Conservation (phyloP, 768 basidiomycete species). For the Tubosaeta sp. region DNA sequence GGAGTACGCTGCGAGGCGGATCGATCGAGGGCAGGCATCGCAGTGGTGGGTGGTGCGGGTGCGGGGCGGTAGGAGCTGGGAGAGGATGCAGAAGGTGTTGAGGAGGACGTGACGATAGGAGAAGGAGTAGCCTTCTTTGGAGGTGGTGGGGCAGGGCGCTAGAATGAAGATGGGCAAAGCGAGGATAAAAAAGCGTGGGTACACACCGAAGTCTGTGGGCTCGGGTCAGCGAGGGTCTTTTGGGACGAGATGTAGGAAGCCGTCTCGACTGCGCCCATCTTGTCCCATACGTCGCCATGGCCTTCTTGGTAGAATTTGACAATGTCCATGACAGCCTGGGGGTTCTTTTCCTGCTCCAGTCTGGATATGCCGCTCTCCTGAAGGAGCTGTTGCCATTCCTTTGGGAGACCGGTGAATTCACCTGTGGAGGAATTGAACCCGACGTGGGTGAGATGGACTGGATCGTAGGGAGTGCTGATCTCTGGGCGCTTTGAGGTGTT, state of each 20-base stretch:
- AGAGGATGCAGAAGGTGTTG: slow-evolving; percentile 31
- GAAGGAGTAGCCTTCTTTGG: slow-evolving; percentile 36
- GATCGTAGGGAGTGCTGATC: slow-evolving; percentile 98
- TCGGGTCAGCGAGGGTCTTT: slow-evolving; percentile 40
- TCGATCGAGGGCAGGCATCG: slow-evolving; percentile 73
- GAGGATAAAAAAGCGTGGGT: neutral
- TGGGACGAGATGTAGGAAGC: slow-evolving; percentile 20
- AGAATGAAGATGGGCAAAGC: slow-evolving; percentile 7
- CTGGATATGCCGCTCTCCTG: slow-evolving; percentile 95
- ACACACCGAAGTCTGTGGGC: slow-evolving; percentile 55
- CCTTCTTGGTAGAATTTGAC: slow-evolving; percentile 98
- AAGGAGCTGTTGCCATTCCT: slow-evolving; percentile 97
- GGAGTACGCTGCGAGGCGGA: slow-evolving; percentile 83
- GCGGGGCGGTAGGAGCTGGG: slow-evolving; percentile 65
- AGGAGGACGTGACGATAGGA: slow-evolving; percentile 24
- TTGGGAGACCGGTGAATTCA: slow-evolving; percentile 95
- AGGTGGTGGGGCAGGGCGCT: slow-evolving; percentile 40
- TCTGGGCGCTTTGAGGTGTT: slow-evolving; percentile 73
- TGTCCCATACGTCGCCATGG: slow-evolving; percentile 79
- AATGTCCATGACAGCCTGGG: slow-evolving; percentile 96
- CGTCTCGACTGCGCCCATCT: slow-evolving; percentile 59
- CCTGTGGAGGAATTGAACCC: slow-evolving; percentile 99
- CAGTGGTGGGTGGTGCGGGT: slow-evolving; percentile 64
- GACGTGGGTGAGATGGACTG: slow-evolving; percentile 98
- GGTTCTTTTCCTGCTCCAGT: slow-evolving; percentile 94